Evolutionary conservation across 305 asterid species (phyloP), one percentile per base, ranked within the genome.

Genomic region (Fraxinus sp.): DNA sequence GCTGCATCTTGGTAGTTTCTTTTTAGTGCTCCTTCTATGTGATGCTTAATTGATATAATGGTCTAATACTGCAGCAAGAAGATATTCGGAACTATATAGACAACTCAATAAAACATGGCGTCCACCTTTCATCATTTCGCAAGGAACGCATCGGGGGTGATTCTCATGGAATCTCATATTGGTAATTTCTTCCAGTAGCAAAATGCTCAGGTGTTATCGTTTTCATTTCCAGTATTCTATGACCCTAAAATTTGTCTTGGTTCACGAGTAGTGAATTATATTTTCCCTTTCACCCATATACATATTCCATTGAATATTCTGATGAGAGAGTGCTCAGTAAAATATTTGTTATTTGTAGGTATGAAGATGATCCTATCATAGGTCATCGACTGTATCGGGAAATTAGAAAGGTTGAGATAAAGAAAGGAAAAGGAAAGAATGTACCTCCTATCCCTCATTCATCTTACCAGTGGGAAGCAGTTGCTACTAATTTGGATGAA

Each of bases 371-470:
- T 88, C 93, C 97, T 30, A 55, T 89, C 76, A 74, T 97, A 76
- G 99, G 98, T 46, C 98, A 97, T 84, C 94, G 98, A 79, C 88
- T 97, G 37, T 93, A 97, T 90, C 89, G 99, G 46, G 99, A 95
- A 89, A 91, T 90, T 74, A 92, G 95, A 83, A 92, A 90, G 87
- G 91, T 93, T 44, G 98, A 97, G 91, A 96, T 90, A 89, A 95
- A 91, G 88, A 96, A 91, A 87, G 96, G 94, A 36, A 97, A 93
- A 89, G 99, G 99, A 78, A 92, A 84, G 84, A 92, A 72, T 80
- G 87, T 93, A 46, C 94, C 92, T 0, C 95, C 94, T 14, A 93
- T 95, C 88, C 92, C 96, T 22, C 89, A 79, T 87, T 93, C 98
- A 57, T 95, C 94, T 85, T 97, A 93, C 88, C 97, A 92, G 80